Evolutionary conservation across 768 basidiomycete genomes (phyloP), one percentile per base, ranked within the genome.

Genomic region (Myochromella boudieri): DNA sequence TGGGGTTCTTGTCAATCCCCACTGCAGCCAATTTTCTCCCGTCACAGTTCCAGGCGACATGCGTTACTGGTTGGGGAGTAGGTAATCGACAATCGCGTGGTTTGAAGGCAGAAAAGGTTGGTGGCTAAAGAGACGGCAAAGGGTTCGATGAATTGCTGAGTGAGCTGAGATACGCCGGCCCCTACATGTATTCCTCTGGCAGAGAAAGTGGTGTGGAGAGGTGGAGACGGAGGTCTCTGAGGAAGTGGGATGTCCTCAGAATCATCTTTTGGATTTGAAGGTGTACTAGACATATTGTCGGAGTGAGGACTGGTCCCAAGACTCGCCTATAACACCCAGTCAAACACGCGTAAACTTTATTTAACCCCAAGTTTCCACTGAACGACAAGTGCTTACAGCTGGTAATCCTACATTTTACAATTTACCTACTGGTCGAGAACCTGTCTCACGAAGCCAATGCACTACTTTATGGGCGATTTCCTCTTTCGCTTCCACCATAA

Each of bases 1-100:
- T 71, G 9, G 81, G 81, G n/a, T 70, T 66, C 59, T 85, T 89
- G 69, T 92, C 89, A 34, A 90, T 81, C 3, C 89, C 89, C 6
- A 87, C 87, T n/a, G 81, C 87, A 1, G 85, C 86, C 11, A 91
- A 70, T 47, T 84, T 84, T 69, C 83, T 84, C 14, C 89, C 89
- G 58, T 91, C 89, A 57, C 87, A 90, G 56, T 74, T 91, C 88
- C 88, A 92, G 0, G 87, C 85, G 42, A 91, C 81, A 59, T 88
- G 86, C 36, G 74, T 86, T 72, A 90, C 85, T 1, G 75, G 65
- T 55, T 86, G 83, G 14, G 78, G 63, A 38, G 78, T 82, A 3
- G 81, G 68, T 46, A 87, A 78, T 18, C 83, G 78, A 46, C 84
- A 76, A 60, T 90, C 86, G 60, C 87, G 77, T 5, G 87, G 87